Evolutionary conservation across 2,329 filamentous ascomycete genomes (phyloP).

Genomic region (Fusarium compactum): DNA sequence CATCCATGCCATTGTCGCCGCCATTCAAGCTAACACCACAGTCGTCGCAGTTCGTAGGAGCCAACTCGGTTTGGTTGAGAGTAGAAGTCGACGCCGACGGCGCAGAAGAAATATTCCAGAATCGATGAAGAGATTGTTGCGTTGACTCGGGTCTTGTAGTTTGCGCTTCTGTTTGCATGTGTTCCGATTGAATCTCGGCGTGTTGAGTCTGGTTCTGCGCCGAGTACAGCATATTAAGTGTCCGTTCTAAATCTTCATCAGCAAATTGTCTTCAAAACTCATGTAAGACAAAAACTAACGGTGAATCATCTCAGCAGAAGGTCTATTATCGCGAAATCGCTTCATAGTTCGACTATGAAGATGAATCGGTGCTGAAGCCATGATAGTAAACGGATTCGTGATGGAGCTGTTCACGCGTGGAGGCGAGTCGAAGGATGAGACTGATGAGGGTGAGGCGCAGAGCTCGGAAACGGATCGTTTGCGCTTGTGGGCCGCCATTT

Average conservation of each 20-base stretch:
- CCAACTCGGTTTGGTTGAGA: constrained; percentile 23
- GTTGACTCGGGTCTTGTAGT: constrained; percentile 20
- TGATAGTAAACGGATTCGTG: constrained; percentile 50
- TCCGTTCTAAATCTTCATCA: constrained; percentile 61
- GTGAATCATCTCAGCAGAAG: constrained; percentile 67
- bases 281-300: constrained; percentile 55
- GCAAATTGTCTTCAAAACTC: background rate
- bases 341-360: constrained; percentile 71
- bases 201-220: constrained; percentile 58
- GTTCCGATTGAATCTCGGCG: background rate
- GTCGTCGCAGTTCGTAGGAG: constrained; percentile 64
- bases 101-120: constrained; percentile 67
- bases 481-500: constrained; percentile 67
- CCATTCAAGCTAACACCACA: constrained; percentile 56
- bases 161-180: constrained; percentile 19
- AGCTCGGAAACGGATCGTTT: constrained; percentile 72
- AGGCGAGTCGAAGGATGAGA: constrained; percentile 57
- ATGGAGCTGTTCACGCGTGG: constrained; percentile 48
- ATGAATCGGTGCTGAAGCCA: constrained; percentile 55
- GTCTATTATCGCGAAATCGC: constrained; percentile 69
- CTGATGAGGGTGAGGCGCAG: constrained; percentile 59
- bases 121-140: constrained; percentile 69
- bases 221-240: constrained; percentile 68
- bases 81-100: constrained; percentile 47
- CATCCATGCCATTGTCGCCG: constrained; percentile 53